Evolutionary conservation across 768 basidiomycete genomes (phyloP), one percentile per base, ranked within the genome.

Genomic region (Hygrocybe coccinea): DNA sequence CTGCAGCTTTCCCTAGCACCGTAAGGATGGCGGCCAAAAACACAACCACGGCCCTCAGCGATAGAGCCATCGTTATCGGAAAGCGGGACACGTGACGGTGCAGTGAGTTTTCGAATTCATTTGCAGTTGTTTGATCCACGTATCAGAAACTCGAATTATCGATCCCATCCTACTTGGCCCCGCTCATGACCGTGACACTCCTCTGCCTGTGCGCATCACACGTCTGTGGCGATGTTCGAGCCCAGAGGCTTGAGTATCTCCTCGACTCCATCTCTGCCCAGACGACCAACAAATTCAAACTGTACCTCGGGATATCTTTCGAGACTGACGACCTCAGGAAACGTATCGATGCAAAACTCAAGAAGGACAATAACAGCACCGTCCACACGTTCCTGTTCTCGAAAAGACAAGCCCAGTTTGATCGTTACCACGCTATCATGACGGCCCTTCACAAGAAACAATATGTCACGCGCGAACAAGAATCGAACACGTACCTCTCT

Each of bases 131-230:
- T 43, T n/a, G 15, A n/a, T n/a, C 15, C 39, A 21, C 21, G 39
- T n/a, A 43, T 21, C 39, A n/a, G 39, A 43, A 21, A 21, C 39
- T 43, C n/a, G 21, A 43, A 21, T 21, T n/a, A 43, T 21, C 15
- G 21, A n/a, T 43, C 15, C 10, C 39, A 43, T 43, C 39, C 21
- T n/a, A n/a, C n/a, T n/a, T 43, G 15, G 15, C 39, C n/a, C 39
- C 11, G 39, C 15, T 43, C n/a, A n/a, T 21, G 39, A n/a, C 39
- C 15, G 39, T 43, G 39, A 43, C 39, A n/a, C 46, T 48, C 25
- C 46, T 48, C 46, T 48, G 46, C 46, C 25, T 48, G 15, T 48
- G 46, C n/a, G 46, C 46, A n/a, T 48, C 46, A n/a, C 46, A 29
- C 24, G 24, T 48, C 17, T 15, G 24, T 24, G 15, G 15, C 17